Evolutionary conservation across 2,329 filamentous ascomycete genomes (phyloP), one percentile per base, ranked within the genome.

Genomic region (Orbilia blumenaviensis): DNA sequence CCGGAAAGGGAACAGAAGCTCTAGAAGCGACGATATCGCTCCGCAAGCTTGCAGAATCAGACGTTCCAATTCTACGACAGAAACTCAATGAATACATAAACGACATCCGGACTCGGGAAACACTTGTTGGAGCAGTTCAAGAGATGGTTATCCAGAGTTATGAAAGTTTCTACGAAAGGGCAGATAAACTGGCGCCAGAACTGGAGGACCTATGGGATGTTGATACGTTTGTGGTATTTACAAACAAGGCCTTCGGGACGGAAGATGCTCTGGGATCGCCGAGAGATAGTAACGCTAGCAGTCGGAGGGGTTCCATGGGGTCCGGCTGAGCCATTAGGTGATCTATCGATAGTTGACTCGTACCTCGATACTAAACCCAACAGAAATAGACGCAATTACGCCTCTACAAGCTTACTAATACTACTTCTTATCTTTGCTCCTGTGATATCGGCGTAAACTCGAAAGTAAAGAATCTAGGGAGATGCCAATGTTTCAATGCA

Each of bases 1-100:
- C 75, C 1, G 79, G 78, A 44, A 82, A 82, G 3, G 83, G 82
- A 44, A 79, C 83, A 8, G 82, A 83, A 44, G 82, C 81, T 18
- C 80, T 82, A 1, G 82, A 83, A 50, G 83, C 85, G 0, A 84
- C 84, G 8, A 82, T 83, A 29, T 85, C 85, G 27, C 85, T 88
- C 1, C 85, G 87, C 48, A 84, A 84, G 29, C 84, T 85, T 5
- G 85, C 89, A 3, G 87, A 89, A 81, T 87, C 86, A 64, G 87
- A 90, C 78, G 86, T 88, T 0, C 86, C 85, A 0, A 83, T 84
- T 27, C 81, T 91, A 8, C 84, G 89, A 1, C 82, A 82, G 16
- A 87, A 89, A 71, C 80, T 91, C 21, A 86, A 87, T 63, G 87
- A 88, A 72, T 91, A 90, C 80, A 84, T 91, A n/a, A 86, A 88